phyloP scores from a whole-genome alignment of 176 grass and related monocot species.

The Bonia amplexicaulis region DNA sequence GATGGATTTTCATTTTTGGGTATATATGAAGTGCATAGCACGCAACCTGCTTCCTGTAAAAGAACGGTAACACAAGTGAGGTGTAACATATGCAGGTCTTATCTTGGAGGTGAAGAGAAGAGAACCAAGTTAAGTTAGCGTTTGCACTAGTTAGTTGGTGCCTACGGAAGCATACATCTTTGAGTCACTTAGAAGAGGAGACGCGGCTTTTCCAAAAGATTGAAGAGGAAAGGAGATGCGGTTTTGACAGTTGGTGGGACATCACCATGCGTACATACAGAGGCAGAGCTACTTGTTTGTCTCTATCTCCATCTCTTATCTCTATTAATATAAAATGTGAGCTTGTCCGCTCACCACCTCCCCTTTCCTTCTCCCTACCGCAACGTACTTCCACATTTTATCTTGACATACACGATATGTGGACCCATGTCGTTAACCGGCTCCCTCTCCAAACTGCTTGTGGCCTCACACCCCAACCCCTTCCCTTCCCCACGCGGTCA shows the following conservation, averaged over 20 bases:
- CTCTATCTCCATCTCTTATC: no score
- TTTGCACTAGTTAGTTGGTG: neutral
- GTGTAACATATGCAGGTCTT: neutral
- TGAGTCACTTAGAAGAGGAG: slow-evolving; percentile 17
- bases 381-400: no score
- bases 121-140: neutral
- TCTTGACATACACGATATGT: no score
- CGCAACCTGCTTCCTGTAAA: neutral
- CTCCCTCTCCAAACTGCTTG: no score
- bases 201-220: neutral
- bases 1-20: neutral
- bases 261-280: neutral
- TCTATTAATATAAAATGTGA: no score
- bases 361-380: no score
- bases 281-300: neutral
- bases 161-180: neutral
- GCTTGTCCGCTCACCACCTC: no score
- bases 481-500: no score
- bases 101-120: slow-evolving; percentile 1
- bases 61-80: neutral
- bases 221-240: neutral
- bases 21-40: neutral
- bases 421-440: no score
- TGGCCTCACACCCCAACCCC: no score
- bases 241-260: neutral